Base-by-base conservation (phyloP, 1,284 basidiomycete genomes). In the Apiotrichum veenhuisii region DNA sequence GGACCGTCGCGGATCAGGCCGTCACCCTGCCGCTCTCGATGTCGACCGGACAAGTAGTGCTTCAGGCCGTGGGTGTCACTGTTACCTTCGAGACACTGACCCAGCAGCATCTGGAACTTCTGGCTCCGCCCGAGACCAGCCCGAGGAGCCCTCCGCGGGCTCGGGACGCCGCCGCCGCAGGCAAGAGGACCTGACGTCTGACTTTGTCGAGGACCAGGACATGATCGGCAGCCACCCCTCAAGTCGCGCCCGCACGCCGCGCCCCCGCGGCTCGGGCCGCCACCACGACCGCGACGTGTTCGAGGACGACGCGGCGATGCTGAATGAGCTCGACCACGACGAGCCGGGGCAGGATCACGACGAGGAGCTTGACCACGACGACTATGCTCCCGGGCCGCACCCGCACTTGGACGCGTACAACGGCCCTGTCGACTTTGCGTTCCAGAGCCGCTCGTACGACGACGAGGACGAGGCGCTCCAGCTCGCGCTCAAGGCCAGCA, bases 401-500 rank as follows among this genome's bases (percentile, higher is more conserved):
- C 18, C 40, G n/a, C 25, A 47, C 18, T 22, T 41, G 12, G 59
- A 66, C 49, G 54, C 51, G 9, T 63, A 67, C 46, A 50, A 50
- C 26, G 70, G 62, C 27, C 70, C 70, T 11, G 68, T 64, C 23
- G 70, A 75, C 58, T 74, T 76, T 52, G 51, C 66, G 26, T 64
- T 62, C 43, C 59, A 74, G 22, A 64, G 68, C 23, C 61, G 79
- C 48, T 66, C 68, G 44, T 89, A 91, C 64, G 90, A 92, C 64
- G 89, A 93, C 63, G 91, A 93, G 63, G 91, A 95, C 65, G 85
- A 82, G 36, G 87, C 89, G 67, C 77, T 94, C 37, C 88, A 93
- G 74, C 88, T 89, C 23, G 91, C 91, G 15, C 77, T 95, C 52
- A 85, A 81, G 68, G 91, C 90, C 2, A 91, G 89, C 42, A 78